A percentile compares a stretch with the other conserved stretches of the same genome.
Evolutionary conservation across 2,329 filamentous ascomycete species (phyloP).

Genomic region (Sporothrix brasiliensis): DNA sequence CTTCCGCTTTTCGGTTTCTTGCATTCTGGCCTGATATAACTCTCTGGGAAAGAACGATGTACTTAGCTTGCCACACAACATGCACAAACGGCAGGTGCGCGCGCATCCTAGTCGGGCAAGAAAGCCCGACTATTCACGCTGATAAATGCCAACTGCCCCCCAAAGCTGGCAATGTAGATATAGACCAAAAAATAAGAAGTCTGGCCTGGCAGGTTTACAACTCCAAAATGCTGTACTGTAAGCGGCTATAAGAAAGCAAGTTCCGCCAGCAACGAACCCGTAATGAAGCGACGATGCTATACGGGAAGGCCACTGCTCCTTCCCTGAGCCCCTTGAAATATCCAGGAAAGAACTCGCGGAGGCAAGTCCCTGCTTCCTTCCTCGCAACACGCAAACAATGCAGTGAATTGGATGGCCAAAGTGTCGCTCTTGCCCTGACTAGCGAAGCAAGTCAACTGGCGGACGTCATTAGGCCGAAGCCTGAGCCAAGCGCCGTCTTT

Average conservation of each 20-base stretch:
- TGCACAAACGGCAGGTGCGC: slow-evolving; percentile 2
- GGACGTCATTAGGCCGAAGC: slow-evolving; percentile 28
- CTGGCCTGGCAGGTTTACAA: too few relatives aligned
- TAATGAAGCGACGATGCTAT: not conserved
- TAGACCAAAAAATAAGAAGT: too few relatives aligned
- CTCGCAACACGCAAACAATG: not conserved
- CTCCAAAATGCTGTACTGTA: too few relatives aligned
- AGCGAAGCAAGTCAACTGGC: slow-evolving; percentile 23
- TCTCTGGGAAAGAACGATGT: not conserved
- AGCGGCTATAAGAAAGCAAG: too few relatives aligned
- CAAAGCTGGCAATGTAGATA: too few relatives aligned
- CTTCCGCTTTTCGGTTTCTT: not conserved
- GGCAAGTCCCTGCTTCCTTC: not conserved
- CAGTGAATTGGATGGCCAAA: not conserved
- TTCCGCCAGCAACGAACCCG: too few relatives aligned
- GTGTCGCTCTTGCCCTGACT: slow-evolving; percentile 8
- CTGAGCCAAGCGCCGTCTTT: slow-evolving; percentile 5
- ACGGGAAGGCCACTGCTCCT: not conserved
- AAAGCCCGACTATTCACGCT: not conserved
- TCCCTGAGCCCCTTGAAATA: not conserved
- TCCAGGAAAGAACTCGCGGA: not conserved
- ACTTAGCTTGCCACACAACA: not conserved
- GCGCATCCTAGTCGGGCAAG: slow-evolving; percentile 6
- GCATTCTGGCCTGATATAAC: not conserved
- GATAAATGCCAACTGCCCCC: not conserved